Percentiles rank a stretch among this genome's conserved stretches.
phyloP scores from a whole-genome alignment of 2,329 filamentous ascomycete species.

The Microcera coccophila region DNA sequence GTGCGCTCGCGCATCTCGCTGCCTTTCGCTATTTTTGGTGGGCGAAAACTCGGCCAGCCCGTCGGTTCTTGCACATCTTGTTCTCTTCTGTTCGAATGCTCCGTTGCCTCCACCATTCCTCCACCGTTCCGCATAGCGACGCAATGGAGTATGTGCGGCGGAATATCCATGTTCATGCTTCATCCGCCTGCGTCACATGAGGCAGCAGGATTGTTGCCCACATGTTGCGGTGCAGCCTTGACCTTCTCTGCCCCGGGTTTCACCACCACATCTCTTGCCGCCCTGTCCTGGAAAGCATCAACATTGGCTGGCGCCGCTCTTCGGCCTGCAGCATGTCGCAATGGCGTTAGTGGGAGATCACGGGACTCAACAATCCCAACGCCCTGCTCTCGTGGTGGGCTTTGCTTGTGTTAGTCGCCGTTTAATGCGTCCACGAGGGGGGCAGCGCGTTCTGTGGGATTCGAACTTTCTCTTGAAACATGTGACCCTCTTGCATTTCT shows the following conservation, averaged over 20 bases:
- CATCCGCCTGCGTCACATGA: conserved; percentile 21
- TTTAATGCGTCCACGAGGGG: no score
- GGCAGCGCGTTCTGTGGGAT: no score
- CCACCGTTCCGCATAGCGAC: conserved; percentile 8
- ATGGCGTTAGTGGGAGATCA: conserved; percentile 22
- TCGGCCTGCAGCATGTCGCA: conserved; percentile 5
- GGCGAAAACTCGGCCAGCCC: conserved; percentile 16
- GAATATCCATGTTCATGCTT: neutral
- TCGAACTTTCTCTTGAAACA: no score
- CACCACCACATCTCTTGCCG: conserved; percentile 18
- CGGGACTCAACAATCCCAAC: conserved; percentile 12
- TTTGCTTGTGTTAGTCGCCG: no score
- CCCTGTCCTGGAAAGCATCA: conserved; percentile 14
- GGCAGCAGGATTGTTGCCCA: conserved; percentile 3
- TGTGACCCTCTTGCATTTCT: neutral
- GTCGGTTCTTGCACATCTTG: conserved; percentile 8
- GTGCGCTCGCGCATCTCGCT: no score
- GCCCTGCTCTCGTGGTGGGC: no score
- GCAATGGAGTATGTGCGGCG: neutral
- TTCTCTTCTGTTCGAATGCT: conserved; percentile 2
- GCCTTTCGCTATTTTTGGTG: conserved; percentile 26
- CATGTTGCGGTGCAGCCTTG: neutral
- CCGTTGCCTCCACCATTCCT: conserved; percentile 4
- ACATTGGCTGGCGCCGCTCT: conserved; percentile 6
- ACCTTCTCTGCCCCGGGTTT: conserved; percentile 20